phyloP scores from a whole-genome alignment of 805 yeast species.

The Lipomyces orientalis region DNA sequence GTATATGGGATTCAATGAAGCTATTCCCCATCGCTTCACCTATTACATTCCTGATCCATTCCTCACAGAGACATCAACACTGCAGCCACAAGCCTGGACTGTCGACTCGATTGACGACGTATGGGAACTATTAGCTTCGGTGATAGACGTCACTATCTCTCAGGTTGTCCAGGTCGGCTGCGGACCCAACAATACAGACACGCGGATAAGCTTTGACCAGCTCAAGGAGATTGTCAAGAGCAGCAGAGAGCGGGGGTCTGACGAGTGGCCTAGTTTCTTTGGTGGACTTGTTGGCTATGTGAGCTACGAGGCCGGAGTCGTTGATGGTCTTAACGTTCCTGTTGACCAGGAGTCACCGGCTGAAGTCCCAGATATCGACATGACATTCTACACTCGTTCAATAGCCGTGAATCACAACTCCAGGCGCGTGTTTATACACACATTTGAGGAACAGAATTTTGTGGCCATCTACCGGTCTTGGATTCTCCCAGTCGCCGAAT shows the following conservation, averaged over 20 bases:
- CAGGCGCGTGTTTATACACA: slow-evolving; percentile 49
- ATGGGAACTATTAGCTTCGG: slow-evolving; percentile 21
- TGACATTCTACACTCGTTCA: slow-evolving; percentile 71
- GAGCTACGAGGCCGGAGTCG: slow-evolving; percentile 85
- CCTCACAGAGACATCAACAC: slow-evolving; percentile 6
- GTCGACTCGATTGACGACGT: slow-evolving; percentile 26
- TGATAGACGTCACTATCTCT: slow-evolving; percentile 11
- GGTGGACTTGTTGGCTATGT: slow-evolving; percentile 92
- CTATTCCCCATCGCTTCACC: slow-evolving; percentile 9
- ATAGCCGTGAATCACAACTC: slow-evolving; percentile 59
- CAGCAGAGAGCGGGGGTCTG: neutral
- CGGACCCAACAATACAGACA: slow-evolving; percentile 1
- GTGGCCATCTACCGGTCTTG: neutral
- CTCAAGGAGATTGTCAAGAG: neutral
- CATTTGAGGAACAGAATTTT: slow-evolving; percentile 8
- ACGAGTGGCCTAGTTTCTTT: slow-evolving; percentile 64
- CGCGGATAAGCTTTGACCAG: slow-evolving; percentile 2
- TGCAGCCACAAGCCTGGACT: neutral
- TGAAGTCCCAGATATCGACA: slow-evolving; percentile 64
- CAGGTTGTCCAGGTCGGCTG: neutral
- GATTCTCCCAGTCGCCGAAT: slow-evolving; percentile 1
- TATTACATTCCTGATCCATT: slow-evolving; percentile 23
- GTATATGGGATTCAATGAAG: slow-evolving; percentile 63
- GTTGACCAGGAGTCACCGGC: slow-evolving; percentile 16
- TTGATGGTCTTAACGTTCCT: slow-evolving; percentile 20